A percentile compares a stretch with the other conserved stretches of the same genome.
phyloP scores from a whole-genome alignment of 78 protist species.

The Planoprotostelium fungivorum region DNA sequence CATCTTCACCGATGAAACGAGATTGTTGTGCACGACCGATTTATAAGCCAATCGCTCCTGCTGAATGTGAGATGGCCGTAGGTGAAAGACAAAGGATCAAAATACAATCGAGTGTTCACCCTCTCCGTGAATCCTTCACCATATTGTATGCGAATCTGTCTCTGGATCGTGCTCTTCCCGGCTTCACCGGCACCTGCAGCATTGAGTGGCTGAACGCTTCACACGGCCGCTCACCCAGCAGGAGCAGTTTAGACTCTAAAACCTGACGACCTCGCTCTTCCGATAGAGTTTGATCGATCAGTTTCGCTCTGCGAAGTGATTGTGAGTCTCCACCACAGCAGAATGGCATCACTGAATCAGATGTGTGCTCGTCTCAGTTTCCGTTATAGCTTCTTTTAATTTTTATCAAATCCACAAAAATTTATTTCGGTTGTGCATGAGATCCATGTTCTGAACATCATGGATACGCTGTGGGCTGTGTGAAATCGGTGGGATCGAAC shows the following conservation, averaged over 20 bases:
- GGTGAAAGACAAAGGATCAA: too few relatives aligned
- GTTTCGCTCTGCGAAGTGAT: neutral
- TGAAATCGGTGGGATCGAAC: neutral
- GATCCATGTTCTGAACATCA: too few relatives aligned
- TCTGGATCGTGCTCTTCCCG: conserved; percentile 46
- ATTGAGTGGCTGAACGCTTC: neutral
- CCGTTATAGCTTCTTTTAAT: too few relatives aligned
- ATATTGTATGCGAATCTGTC: neutral
- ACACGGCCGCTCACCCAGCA: neutral
- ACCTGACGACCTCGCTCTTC: neutral
- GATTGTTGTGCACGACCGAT: neutral
- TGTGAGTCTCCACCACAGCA: neutral
- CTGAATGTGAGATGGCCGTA: too few relatives aligned
- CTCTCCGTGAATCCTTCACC: neutral
- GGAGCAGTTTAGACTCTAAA: neutral
- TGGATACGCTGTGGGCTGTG: too few relatives aligned
- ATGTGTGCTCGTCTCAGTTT: neutral
- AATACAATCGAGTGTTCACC: too few relatives aligned
- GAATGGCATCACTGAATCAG: neutral
- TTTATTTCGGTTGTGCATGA: too few relatives aligned
- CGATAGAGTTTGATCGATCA: neutral
- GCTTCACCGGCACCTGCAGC: conserved; percentile 61
- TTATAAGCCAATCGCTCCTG: neutral
- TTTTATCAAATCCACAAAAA: too few relatives aligned
- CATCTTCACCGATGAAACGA: neutral